These are phyloP conservation scores for Apiotrichum siamense DNA, from an alignment of 1,284 basidiomycete genomes.

Conservation along the genomic window DNA sequence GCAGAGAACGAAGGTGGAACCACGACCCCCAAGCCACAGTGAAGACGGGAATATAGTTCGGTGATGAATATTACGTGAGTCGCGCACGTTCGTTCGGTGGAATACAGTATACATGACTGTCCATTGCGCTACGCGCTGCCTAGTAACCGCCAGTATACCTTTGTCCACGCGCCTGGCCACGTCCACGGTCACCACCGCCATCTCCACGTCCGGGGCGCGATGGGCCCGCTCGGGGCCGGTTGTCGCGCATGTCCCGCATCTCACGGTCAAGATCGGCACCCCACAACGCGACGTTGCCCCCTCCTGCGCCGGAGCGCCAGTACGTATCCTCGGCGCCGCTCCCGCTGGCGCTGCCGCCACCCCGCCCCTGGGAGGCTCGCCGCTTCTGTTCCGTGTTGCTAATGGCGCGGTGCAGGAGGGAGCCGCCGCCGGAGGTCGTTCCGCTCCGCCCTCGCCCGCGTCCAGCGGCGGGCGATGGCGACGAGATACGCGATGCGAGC, in stretches of 20 bases:
- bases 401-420: background rate
- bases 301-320: slow-evolving; percentile 21
- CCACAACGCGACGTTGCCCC: slow-evolving; percentile 20
- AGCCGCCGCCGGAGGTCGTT: no score
- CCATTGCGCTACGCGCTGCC: background rate
- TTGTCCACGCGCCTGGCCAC: slow-evolving; percentile 12
- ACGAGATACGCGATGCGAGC: background rate
- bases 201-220: background rate
- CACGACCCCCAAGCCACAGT: no score
- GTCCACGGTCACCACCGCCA: background rate
- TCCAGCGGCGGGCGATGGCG: background rate
- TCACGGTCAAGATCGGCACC: slow-evolving; percentile 17
- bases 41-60: no score
- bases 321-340: slow-evolving; percentile 10
- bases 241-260: slow-evolving; percentile 1
- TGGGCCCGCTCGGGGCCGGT: background rate
- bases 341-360: background rate
- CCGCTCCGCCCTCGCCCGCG: no score
- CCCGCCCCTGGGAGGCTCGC: no score
- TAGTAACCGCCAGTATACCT: slow-evolving; percentile 24
- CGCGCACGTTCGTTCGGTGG: no score
- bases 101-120: background rate
- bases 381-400: background rate
- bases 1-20: no score
- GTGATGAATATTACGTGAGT: no score